Percentiles rank a stretch among this genome's conserved stretches.
Evolutionary conservation across 257 asterid species (phyloP).

Genomic region (Scutellaria galericulata): DNA sequence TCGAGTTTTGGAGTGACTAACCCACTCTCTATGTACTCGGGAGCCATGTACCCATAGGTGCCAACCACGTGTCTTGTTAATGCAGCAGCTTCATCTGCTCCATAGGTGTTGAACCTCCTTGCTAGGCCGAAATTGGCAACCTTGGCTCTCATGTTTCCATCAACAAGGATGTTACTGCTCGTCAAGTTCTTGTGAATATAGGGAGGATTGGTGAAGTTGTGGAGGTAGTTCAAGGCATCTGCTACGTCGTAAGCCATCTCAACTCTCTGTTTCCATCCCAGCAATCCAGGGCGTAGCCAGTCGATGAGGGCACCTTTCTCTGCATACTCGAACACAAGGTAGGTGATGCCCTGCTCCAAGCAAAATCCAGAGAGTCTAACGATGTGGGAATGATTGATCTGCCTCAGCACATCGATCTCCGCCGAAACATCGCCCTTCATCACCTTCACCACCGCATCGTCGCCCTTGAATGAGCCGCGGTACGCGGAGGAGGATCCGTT

Average conservation of each 20-base stretch:
- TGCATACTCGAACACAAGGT: conserved; percentile 66
- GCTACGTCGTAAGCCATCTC: conserved; percentile 64
- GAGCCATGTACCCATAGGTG: conserved; percentile 65
- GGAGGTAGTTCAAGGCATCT: conserved; percentile 65
- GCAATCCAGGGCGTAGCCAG: conserved; percentile 38
- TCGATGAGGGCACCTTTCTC: conserved; percentile 52
- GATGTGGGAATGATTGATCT: conserved; percentile 59
- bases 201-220: conserved; percentile 65
- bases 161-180: conserved; percentile 57
- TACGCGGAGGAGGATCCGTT: conserved; percentile 57
- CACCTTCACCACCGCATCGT: conserved; percentile 59
- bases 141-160: conserved; percentile 57
- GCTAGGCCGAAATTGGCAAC: conserved; percentile 53
- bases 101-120: conserved; percentile 28
- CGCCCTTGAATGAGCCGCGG: conserved; percentile 58
- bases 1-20: conserved; percentile 57
- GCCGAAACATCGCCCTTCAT: conserved; percentile 56
- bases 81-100: not conserved
- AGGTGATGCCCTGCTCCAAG: conserved; percentile 57
- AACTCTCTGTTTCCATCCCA: conserved; percentile 57
- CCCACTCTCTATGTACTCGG: conserved; percentile 64
- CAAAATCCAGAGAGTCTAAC: conserved; percentile 66
- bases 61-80: conserved; percentile 66
- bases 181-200: conserved; percentile 67
- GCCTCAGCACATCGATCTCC: conserved; percentile 54